Evolutionary conservation across 805 yeast species (phyloP), one percentile per base, ranked within the genome.

Genomic region (Scheffersomyces stipitis): DNA sequence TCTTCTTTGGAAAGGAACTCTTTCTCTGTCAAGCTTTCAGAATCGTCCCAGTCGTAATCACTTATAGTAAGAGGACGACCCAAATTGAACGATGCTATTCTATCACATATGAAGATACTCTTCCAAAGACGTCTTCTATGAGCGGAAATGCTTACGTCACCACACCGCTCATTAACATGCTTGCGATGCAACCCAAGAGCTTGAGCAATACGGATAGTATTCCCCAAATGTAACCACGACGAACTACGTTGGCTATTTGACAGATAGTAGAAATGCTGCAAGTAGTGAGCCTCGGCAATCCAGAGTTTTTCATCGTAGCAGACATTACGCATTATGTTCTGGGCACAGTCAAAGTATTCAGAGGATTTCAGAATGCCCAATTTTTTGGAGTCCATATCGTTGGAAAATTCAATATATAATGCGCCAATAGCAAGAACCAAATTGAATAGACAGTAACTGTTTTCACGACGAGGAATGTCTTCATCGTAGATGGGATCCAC

Each of bases 141-240:
- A 1, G 51, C 17, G 1, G 52, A 54, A 34, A 51, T 52, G 9
- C 40, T 46, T 4, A 32, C 28, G 26, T 62, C 66, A 12, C 51
- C 46, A 40, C 35, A 58, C 57, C 58, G 54, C 34, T 66, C 70
- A 42, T 69, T 69, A 28, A 69, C 62, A 26, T 42, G 56, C 35
- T 49, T 60, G 33, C 71, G 48, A 43, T 69, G 66, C 26, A 70
- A 41, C 0, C 76, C 77, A 34, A 71, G 46, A 0, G 71, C 46
- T 18, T 66, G 71, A 0, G 74, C 75, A 45, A 60, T 54, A 17
- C 70, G 51, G 13, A 72, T 66, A 1, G 74, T 68, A 15, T 45
- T 41, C 6, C 75, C 73, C 18, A 72, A 44, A 41, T 60, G 60
- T 10, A 70, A 53, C 76, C 76, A 73, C 4, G 76, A 67, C 0